Percentiles rank a stretch among this genome's conserved stretches.
These are phyloP conservation scores for Monosporascus sp. DNA, from an alignment of 2,329 filamentous ascomycete species.

Conservation along the genomic window DNA sequence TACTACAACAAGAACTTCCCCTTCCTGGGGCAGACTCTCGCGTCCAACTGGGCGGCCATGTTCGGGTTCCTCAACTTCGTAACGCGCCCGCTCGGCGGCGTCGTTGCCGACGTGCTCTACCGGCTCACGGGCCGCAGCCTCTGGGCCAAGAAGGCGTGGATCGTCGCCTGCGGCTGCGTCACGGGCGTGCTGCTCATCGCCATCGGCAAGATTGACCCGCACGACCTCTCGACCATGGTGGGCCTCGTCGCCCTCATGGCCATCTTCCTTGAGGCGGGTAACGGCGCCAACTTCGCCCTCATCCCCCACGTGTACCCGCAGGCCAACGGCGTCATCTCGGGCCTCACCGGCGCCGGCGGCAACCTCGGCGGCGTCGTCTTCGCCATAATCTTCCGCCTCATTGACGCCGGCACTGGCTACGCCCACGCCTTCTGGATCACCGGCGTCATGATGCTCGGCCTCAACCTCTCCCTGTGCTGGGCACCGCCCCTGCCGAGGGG, in stretches of 20 bases:
- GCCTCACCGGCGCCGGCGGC: constrained; percentile 71
- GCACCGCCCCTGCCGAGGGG: constrained; percentile 50
- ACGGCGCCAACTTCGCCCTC: constrained; percentile 81
- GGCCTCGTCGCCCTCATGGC: constrained; percentile 73
- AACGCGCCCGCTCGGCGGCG: constrained; percentile 61
- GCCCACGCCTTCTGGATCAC: constrained; percentile 74
- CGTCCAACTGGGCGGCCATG: constrained; percentile 63
- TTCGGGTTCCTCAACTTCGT: constrained; percentile 70
- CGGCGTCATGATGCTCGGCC: constrained; percentile 65
- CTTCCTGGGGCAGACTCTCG: constrained; percentile 47
- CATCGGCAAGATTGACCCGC: constrained; percentile 59
- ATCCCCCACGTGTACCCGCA: constrained; percentile 81
- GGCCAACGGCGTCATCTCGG: constrained; percentile 74
- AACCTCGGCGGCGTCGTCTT: constrained; percentile 85
- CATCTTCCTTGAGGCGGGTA: constrained; percentile 78
- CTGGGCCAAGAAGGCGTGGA: constrained; percentile 51
- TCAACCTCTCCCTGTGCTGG: constrained; percentile 61
- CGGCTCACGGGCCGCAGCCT: constrained; percentile 27
- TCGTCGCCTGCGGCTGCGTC: constrained; percentile 55
- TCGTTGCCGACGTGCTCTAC: constrained; percentile 47
- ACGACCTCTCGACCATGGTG: constrained; percentile 60
- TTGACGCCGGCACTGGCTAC: constrained; percentile 57
- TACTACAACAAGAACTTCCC: constrained; percentile 59
- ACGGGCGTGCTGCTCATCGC: constrained; percentile 57
- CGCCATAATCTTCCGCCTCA: constrained; percentile 76